Base-by-base conservation (phyloP, 495 filamentous ascomycete species). In the Friedmanniomyces simplex region DNA sequence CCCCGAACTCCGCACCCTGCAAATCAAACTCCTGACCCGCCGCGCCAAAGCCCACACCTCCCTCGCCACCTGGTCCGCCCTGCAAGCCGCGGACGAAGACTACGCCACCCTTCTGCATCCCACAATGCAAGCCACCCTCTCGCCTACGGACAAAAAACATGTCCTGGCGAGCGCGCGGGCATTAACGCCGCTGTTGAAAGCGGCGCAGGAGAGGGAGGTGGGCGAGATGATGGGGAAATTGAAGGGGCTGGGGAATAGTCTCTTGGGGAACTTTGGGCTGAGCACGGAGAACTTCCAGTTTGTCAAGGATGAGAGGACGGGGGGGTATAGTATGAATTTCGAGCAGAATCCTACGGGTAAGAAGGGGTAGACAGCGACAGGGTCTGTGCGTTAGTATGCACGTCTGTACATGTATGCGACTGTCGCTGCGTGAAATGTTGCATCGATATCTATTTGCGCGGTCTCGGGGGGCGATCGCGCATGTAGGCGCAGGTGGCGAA, bases 161-260 rank as follows among this genome's bases (percentile, higher is more conserved):
- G 83, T 94, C 1, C 75, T 82, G 57, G 69, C 73, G 43, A 85
- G 86, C 39, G 72, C 95, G 28, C 71, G 73, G 37, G 72, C 71
- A 26, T 74, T 96, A 13, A 85, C 86, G 1, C 71, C 74, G 22
- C 77, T 76, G 59, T 81, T 89, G 41, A 85, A 89, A 45, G 76
- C 77, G 34, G 90, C 90, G 2, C 83, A 85, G 69, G 83, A 93
- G 64, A 83, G 77, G 65, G 93, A 98, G 71, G 89, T 90, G 78
- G 82, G 76, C 7, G 91, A 98, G 70, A 95, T 96, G 87, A 90
- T 96, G 87, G 87, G 83, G 24, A 96, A 96, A 72, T 71, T 98
- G 71, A 96, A 95, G 71, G 82, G 89, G 77, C 75, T 98, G 54
- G 91, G 91, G 1, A 95, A 98, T 72, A 87, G 89, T 1, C 76